Evolutionary conservation across 192 early-diverging fungal genomes (phyloP).

Genomic region (Lobosporangium transversale): DNA sequence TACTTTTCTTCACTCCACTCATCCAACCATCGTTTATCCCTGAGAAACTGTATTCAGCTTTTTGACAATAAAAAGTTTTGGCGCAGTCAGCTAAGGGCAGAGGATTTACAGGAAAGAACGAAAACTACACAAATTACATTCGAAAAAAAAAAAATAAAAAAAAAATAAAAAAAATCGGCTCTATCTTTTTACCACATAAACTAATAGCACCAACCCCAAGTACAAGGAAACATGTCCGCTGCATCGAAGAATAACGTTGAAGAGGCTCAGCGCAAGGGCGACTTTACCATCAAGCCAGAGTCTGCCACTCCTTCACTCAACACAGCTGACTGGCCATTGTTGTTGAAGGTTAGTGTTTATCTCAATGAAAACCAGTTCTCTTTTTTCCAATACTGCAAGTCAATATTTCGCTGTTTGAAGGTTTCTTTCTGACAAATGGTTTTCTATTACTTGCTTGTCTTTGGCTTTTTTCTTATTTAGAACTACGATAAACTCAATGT

Average conservation of each 20-base stretch:
- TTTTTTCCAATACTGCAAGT: background rate
- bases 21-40: constrained; percentile 27
- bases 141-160: constrained; percentile 8
- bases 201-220: constrained; percentile 2
- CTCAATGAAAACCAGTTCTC: background rate
- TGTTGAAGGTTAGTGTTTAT: constrained; percentile 91
- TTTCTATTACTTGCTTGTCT: background rate
- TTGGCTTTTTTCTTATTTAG: constrained; percentile 36
- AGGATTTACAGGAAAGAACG: too few relatives aligned
- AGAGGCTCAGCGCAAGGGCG: constrained; percentile 50
- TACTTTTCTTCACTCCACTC: background rate
- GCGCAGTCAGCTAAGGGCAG: constrained; percentile 54
- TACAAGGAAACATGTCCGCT: constrained; percentile 45
- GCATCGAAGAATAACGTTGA: constrained; percentile 35
- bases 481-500: constrained; percentile 98
- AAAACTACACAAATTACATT: background rate
- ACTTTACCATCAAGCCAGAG: constrained; percentile 86
- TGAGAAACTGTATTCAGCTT: constrained; percentile 50
- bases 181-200: background rate
- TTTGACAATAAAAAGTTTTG: constrained; percentile 47
- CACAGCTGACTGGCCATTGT: constrained; percentile 94
- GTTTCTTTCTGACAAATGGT: background rate
- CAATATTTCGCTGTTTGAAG: background rate
- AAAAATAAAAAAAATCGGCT: background rate
- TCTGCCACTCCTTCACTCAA: constrained; percentile 81